Evolutionary conservation across 768 basidiomycete genomes (phyloP), one percentile per base, ranked within the genome.

Genomic region (Asterophora parasitica): DNA sequence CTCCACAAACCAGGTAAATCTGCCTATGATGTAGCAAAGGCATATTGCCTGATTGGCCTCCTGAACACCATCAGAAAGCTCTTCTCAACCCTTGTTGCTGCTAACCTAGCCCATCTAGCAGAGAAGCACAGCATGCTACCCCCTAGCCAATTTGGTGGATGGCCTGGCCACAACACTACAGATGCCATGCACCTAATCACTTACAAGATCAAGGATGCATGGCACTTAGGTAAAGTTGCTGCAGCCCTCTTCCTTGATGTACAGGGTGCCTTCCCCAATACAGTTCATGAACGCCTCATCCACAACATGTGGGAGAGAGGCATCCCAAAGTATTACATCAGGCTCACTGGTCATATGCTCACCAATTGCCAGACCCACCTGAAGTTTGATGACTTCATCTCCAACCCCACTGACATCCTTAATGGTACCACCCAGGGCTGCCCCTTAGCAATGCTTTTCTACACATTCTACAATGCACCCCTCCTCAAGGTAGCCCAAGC

Each of bases 201-300:
- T 6, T n/a, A n/a, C n/a, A n/a, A n/a, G n/a, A n/a, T n/a, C n/a
- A n/a, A n/a, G n/a, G n/a, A n/a, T n/a, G n/a, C 43, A 65, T 2
- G 59, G 51, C 11, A 59, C 76, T 20, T 67, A 73, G 37, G 58
- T 62, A 1, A 64, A 67, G 0, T 76, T 72, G 74, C 35, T 0
- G 63, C 63, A 0, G 56, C 63, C 0, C 64, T 75, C 0, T 74
- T 70, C 57, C 61, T 75, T 1, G 72, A 77, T 48, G 63, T 77
- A 0, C 58, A 73, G 53, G 73, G 66, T 0, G 71, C 73, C 3
- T 76, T 74, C 51, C 74, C 69, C 0, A 75, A 67, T 48, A 64
- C 64, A 0, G 65, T 64, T 6, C 61, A 50, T 0, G 61, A 64
- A 0, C 19, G 53, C 0, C 64, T 75, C 0, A 26, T 66, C 0